These are phyloP conservation scores for Mercurialis annua DNA, from an alignment of 345 rosid genomes.

Conservation along the genomic window DNA sequence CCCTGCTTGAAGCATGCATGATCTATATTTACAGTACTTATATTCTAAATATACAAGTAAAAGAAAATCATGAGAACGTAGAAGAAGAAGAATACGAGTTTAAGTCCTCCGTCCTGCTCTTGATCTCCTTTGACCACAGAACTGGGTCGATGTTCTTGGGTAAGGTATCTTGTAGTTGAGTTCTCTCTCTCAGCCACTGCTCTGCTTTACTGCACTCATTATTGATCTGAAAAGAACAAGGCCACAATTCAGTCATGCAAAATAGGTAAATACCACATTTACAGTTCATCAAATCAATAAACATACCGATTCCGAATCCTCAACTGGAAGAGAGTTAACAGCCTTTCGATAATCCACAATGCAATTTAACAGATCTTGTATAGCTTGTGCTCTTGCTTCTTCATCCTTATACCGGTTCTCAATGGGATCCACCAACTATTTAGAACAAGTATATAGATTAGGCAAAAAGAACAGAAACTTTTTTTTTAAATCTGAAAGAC, in stretches of 20 bases:
- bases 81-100: slow-evolving; percentile 31
- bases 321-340: slow-evolving; percentile 48
- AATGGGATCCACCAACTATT: slow-evolving; percentile 63
- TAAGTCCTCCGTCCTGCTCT: slow-evolving; percentile 47
- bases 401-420: slow-evolving; percentile 60
- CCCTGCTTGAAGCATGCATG: background rate
- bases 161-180: slow-evolving; percentile 42
- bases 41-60: background rate
- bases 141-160: slow-evolving; percentile 50
- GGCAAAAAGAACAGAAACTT: background rate
- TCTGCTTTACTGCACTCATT: slow-evolving; percentile 64
- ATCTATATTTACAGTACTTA: background rate
- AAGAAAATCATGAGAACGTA: slow-evolving; percentile 6
- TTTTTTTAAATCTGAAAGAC: background rate
- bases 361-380: slow-evolving; percentile 48
- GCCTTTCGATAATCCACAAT: slow-evolving; percentile 41
- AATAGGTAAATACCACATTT: background rate
- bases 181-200: slow-evolving; percentile 65
- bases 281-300: slow-evolving; percentile 8
- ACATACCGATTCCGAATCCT: slow-evolving; percentile 48
- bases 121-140: slow-evolving; percentile 62
- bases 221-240: slow-evolving; percentile 44
- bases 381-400: slow-evolving; percentile 54
- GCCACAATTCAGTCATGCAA: background rate
- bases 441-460: background rate